Conservation (phyloP, 202 grass and related monocot species). For the Sporobolus alterniflorus region DNA sequence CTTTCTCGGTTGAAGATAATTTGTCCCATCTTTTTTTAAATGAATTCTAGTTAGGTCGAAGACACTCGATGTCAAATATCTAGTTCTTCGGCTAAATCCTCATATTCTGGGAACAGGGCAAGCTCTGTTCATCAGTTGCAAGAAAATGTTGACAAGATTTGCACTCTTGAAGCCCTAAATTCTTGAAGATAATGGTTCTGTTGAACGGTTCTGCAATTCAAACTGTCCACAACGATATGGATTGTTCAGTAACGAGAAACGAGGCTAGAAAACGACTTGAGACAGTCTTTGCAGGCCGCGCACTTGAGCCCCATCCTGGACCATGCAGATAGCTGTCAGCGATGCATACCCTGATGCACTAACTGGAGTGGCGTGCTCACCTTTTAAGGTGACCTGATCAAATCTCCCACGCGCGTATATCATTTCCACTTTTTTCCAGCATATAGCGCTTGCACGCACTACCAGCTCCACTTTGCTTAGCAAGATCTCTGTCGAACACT, state of each 20-base stretch:
- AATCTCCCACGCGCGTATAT: neutral
- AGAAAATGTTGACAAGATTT: neutral
- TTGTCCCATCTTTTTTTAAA: too few relatives aligned
- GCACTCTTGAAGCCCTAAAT: neutral
- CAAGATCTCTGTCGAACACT: neutral
- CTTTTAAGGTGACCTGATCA: conserved; percentile 7
- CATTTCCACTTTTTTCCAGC: neutral
- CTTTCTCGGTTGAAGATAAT: too few relatives aligned
- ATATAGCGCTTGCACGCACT: conserved; percentile 14
- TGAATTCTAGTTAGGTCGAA: too few relatives aligned
- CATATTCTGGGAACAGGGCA: neutral
- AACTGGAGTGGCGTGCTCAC: neutral
- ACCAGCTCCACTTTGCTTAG: conserved; percentile 20
- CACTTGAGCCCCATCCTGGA: neutral
- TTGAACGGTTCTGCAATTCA: neutral
- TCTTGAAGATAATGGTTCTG: neutral
- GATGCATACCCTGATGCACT: conserved; percentile 6
- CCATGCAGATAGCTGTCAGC: neutral
- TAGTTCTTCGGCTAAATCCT: neutral
- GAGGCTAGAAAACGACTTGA: neutral
- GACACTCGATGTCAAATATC: neutral
- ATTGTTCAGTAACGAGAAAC: neutral
- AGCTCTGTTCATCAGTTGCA: neutral
- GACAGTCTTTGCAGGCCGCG: neutral
- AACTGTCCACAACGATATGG: neutral